Percentiles rank a stretch among this genome's conserved stretches.
Conservation (phyloP, 352 stramenopile species). For the Globisporangium iwayamae region DNA sequence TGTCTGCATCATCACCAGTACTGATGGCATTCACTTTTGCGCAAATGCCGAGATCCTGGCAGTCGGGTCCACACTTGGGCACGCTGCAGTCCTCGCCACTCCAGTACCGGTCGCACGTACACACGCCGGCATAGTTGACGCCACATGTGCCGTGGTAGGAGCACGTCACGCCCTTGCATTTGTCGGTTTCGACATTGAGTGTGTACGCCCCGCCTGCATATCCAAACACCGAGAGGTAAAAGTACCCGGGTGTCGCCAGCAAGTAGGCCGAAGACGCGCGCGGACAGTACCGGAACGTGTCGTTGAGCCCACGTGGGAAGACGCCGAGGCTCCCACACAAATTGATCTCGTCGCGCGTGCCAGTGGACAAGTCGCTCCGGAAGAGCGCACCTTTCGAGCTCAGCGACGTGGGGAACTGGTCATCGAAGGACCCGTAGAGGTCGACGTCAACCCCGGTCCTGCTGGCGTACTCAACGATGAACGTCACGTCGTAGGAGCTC, state of each 20-base stretch:
- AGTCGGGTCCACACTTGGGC: slow-evolving; percentile 70
- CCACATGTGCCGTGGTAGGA: slow-evolving; percentile 56
- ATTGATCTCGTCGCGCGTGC: slow-evolving; percentile 51
- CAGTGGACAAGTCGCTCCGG: slow-evolving; percentile 43
- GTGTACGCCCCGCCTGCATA: slow-evolving; percentile 36
- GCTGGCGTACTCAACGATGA: slow-evolving; percentile 38
- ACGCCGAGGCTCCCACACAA: slow-evolving; percentile 59
- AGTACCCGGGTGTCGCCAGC: slow-evolving; percentile 52
- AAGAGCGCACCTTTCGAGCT: slow-evolving; percentile 45
- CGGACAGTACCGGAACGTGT: slow-evolving; percentile 51
- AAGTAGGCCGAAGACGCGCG: slow-evolving; percentile 50
- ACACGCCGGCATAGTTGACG: slow-evolving; percentile 62
- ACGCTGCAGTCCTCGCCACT: slow-evolving; percentile 70
- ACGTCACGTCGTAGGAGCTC: slow-evolving; percentile 69
- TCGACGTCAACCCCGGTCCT: slow-evolving; percentile 39
- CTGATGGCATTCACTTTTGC: background rate
- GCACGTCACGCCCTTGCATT: slow-evolving; percentile 59
- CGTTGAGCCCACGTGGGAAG: slow-evolving; percentile 58
- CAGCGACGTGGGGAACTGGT: slow-evolving; percentile 46
- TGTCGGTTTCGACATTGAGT: slow-evolving; percentile 55
- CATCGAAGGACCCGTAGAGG: slow-evolving; percentile 73
- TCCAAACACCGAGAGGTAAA: slow-evolving; percentile 69
- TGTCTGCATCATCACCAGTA: background rate
- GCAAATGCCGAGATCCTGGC: slow-evolving; percentile 56
- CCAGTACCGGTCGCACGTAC: slow-evolving; percentile 72